Evolutionary conservation across 176 grass and related monocot species (phyloP), one percentile per base, ranked within the genome.

Genomic region (Carex kokanica): DNA sequence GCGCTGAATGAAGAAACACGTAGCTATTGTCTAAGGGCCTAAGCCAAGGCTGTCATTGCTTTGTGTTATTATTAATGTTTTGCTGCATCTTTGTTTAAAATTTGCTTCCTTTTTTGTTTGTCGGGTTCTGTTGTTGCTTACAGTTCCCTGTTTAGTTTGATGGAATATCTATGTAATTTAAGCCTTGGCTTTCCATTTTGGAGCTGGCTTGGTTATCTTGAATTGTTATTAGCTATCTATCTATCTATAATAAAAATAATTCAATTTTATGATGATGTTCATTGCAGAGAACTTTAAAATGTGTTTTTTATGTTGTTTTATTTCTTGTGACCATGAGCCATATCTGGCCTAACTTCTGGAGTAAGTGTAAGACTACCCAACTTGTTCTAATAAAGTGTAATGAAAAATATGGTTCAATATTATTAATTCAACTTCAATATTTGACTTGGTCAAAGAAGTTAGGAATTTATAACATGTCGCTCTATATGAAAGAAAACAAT

Each of bases 71-170:
- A 12, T 1, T 38, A 38, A 43, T 7, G 8, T 34, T 71, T 71
- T 71, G 10, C 67, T 71, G 36, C 32, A 45, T 43, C 7, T 47
- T 23, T 71, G 73, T 78, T 54, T 78, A 51, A 8, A 27, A 29
- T 29, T 53, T 51, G 43, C 15, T 52, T 7, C 20, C 21, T 27
- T 74, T 74, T 74, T 74, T 53, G 12, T 36, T 74, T 53, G 21
- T 74, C 1, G 13, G 73, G 21, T 78, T 56, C 73, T 78, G 51
- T 78, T 55, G 73, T 77, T 77, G 45, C 27, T 77, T 55, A 77
- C 49, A 55, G 73, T 78, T 55, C 4, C 51, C 51, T 29, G 73
- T 32, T 32, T 32, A 29, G 25, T 78, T 78, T 34, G 73, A 78
- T 78, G 24, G 9, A 54, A 2, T 77, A 16, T 56, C 8, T 78